Base-by-base conservation (phyloP, 2,329 filamentous ascomycete genomes). In the Aspergillus felis region DNA sequence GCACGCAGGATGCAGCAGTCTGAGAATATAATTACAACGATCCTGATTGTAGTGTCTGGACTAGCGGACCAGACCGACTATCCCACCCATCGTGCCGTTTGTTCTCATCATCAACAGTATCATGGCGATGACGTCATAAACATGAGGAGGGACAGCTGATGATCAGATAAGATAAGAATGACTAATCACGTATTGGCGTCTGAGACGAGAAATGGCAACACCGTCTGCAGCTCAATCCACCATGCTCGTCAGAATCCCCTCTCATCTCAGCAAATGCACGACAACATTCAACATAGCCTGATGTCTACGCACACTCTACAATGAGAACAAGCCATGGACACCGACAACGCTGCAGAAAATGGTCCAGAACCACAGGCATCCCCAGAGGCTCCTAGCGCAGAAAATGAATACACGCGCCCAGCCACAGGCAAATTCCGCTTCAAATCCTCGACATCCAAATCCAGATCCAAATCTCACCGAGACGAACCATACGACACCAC, bases 371-470 rank as follows among this genome's bases (percentile, higher is more conserved):
- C 32, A n/a, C 32, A 38, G 14, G 32, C 32, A 38, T 38, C 20
- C 5, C 29, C 50, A 5, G 20, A 51, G n/a, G n/a, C 25, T 22
- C 42, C 27, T 38, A 28, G 12, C 22, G 35, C 35, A 49, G 49
- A 17, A 10, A 28, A 63, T 53, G 63, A 65, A 46, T 62, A 66
- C 55, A 27, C 55, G 9, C 47, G 46, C 6, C 54, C 67, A 7
- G 54, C 60, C 24, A 56, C 57, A 6, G 61, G 66, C 3, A 70
- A 61, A 61, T 74, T 75, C 57, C 71, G 72, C 50, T 72, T 75
- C 64, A 75, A 74, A 64, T 65, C 64, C 12, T 62, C 62, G 2
- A 59, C 57, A 20, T 58, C 59, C 7, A 61, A 61, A 46, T 56
- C 44, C 12, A 41, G 38, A 52, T 41, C 57, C 47, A 66, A 29